These are phyloP conservation scores for Phytophthora meadii DNA, from an alignment of 352 stramenopile genomes.

Conservation along the genomic window DNA sequence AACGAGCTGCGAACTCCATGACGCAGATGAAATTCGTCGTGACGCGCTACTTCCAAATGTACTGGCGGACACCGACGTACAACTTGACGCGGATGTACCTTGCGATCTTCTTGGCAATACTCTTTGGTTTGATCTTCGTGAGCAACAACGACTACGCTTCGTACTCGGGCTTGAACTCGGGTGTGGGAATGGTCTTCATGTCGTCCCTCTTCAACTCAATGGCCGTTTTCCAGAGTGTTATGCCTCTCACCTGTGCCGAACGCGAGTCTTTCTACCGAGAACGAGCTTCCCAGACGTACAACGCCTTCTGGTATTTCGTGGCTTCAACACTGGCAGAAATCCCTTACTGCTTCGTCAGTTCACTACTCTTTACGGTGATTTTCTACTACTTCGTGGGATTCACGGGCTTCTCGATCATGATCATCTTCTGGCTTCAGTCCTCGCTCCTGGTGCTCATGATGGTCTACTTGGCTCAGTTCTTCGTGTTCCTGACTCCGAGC, in stretches of 20 bases:
- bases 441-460: conserved; percentile 52
- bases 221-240: conserved; percentile 16
- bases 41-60: conserved; percentile 16
- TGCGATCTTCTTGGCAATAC: conserved; percentile 58
- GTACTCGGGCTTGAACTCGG: conserved; percentile 32
- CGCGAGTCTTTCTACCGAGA: conserved; percentile 81
- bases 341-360: conserved; percentile 32
- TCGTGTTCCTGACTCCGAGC: conserved; percentile 11
- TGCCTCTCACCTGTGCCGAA: conserved; percentile 76
- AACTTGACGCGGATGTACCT: conserved; percentile 70
- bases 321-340: conserved; percentile 80
- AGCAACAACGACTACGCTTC: conserved; percentile 29
- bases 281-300: conserved; percentile 80
- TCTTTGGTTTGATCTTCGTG: conserved; percentile 73
- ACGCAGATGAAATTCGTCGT: conserved; percentile 20
- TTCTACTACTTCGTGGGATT: conserved; percentile 19
- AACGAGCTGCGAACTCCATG: conserved; percentile 19
- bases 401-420: conserved; percentile 30
- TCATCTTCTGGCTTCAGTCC: conserved; percentile 37
- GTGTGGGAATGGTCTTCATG: conserved; percentile 75
- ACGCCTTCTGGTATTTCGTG: conserved; percentile 36
- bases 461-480: conserved; percentile 39
- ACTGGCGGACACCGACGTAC: conserved; percentile 45
- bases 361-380: conserved; percentile 9
- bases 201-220: conserved; percentile 58